A percentile compares a stretch with the other conserved stretches of the same genome.
These are phyloP conservation scores for Lachancea kluyveri DNA, from an alignment of 805 yeast species.

Conservation along the genomic window DNA sequence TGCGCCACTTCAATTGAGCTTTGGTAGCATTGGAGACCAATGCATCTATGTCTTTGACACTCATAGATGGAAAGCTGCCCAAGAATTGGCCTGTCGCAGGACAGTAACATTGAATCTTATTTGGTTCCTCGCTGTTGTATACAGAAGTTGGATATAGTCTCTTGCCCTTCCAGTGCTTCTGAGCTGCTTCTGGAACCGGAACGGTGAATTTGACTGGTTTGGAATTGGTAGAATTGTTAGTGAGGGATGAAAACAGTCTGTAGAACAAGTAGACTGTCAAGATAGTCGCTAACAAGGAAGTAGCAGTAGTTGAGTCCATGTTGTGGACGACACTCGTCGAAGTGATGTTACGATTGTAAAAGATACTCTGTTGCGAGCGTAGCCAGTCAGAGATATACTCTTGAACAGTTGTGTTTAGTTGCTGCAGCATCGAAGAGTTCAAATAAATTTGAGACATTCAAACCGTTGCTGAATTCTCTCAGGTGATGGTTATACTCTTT, in stretches of 20 bases:
- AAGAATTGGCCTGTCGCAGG: conserved; percentile 93
- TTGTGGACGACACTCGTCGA: conserved; percentile 10
- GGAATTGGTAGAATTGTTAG: conserved; percentile 2
- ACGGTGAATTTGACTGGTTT: conserved; percentile 18
- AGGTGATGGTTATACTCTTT: too few species aligned
- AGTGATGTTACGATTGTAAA: conserved; percentile 13
- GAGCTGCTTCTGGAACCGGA: conserved; percentile 23
- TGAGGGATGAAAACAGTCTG: conserved; percentile 14
- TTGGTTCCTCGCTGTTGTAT: conserved; percentile 54
- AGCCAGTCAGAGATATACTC: conserved; percentile 21
- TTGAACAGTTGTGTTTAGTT: conserved; percentile 23
- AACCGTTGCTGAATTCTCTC: neutral
- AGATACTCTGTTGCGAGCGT: conserved; percentile 12
- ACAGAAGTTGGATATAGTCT: conserved; percentile 61
- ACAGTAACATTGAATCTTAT: conserved; percentile 74
- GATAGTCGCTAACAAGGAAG: conserved; percentile 14
- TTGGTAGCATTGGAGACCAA: conserved; percentile 38
- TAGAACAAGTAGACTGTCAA: conserved; percentile 17
- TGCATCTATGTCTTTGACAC: conserved; percentile 64
- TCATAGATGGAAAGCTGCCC: conserved; percentile 62
- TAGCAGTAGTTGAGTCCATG: conserved; percentile 7
- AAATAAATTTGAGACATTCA: conserved; percentile 21
- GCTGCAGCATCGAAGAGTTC: conserved; percentile 23
- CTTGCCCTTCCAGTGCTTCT: conserved; percentile 83
- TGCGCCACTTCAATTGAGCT: conserved; percentile 32